Base-by-base conservation (phyloP, 1,284 basidiomycete genomes). In the Pseudozyma flocculosa region DNA sequence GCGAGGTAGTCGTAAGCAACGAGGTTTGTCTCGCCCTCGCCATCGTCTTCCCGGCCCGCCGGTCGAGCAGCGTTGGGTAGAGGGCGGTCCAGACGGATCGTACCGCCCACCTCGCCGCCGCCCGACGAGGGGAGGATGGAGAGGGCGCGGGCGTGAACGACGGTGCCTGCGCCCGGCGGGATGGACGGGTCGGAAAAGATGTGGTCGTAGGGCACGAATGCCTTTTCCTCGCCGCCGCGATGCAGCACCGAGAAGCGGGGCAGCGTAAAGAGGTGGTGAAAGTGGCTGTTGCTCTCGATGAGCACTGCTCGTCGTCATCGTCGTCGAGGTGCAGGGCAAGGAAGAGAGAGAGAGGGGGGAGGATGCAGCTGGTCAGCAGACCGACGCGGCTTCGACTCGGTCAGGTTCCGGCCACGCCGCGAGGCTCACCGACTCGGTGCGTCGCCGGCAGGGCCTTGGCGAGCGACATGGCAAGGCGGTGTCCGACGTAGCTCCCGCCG, bases 121-220 rank as follows among this genome's bases (percentile, higher is more conserved):
- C 9, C 5, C 8, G 36, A 8, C 29, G 29, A 29, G 8, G 37
- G 37, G 8, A 56, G 61, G 10, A 64, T 50, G 0, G 53, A 44
- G 3, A 64, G 39, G 10, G 62, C 62, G 15, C 40, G 43, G 13
- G 62, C 62, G 15, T 61, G 62, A 3, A 65, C 23, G 15, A 57
- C 44, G 3, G 34, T 18, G 2, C 29, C 54, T 0, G 37, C 9
- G 1, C 30, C 26, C 9, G 44, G 49, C 13, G 29, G 7, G 29
- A 29, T 29, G 18, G 9, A 7, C 18, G 19, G 40, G 56, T 89
- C 84, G 80, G 90, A 90, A 82, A 89, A 91, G 85, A 92, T 89
- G 54, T 68, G 54, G 7, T 68, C 65, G 70, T 81, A 83, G 0
- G 68, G 81, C 78, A 79, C 84, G 78, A 89, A 87, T 13, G 78